A percentile compares a stretch with the other conserved stretches of the same genome.
These are phyloP conservation scores for Populus simonii DNA, from an alignment of 345 rosid species.

Conservation along the genomic window DNA sequence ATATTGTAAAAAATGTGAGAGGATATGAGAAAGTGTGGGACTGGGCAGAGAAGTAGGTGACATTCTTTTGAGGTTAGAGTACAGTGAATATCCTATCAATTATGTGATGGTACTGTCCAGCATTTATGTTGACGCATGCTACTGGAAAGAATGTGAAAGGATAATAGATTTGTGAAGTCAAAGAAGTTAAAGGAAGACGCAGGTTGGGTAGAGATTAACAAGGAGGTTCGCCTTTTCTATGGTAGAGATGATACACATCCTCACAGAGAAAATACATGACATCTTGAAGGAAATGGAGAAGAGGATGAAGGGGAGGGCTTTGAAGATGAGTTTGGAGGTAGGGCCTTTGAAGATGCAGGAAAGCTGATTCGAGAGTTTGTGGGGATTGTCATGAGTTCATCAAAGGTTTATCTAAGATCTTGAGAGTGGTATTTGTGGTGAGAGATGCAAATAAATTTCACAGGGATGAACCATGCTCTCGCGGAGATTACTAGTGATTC, in stretches of 20 bases:
- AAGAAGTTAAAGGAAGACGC: conserved; percentile 69
- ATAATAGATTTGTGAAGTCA: conserved; percentile 45
- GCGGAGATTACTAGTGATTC: conserved; percentile 62
- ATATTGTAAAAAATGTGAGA: background rate
- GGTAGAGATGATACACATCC: conserved; percentile 61
- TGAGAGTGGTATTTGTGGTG: conserved; percentile 47
- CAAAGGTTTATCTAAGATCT: conserved; percentile 60
- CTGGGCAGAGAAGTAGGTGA: conserved; percentile 65
- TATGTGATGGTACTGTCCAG: conserved; percentile 76
- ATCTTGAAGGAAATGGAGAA: conserved; percentile 60
- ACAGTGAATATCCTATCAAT: conserved; percentile 55
- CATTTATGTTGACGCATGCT: conserved; percentile 67
- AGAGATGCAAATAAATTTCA: conserved; percentile 88
- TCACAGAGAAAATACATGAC: conserved; percentile 39
- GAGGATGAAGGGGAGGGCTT: conserved; percentile 42
- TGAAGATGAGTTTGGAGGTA: background rate
- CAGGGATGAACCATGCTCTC: conserved; percentile 62
- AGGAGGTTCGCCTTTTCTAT: conserved; percentile 57
- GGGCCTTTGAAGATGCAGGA: conserved; percentile 33
- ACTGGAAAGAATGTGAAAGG: conserved; percentile 59
- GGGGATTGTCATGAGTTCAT: conserved; percentile 82
- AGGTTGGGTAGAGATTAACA: conserved; percentile 85
- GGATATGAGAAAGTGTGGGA: conserved; percentile 14
- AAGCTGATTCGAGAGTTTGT: conserved; percentile 64
- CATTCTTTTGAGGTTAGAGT: conserved; percentile 51